Evolutionary conservation across 2,329 filamentous ascomycete species (phyloP), one percentile per base, ranked within the genome.

Genomic region (Calonectria naviculata): DNA sequence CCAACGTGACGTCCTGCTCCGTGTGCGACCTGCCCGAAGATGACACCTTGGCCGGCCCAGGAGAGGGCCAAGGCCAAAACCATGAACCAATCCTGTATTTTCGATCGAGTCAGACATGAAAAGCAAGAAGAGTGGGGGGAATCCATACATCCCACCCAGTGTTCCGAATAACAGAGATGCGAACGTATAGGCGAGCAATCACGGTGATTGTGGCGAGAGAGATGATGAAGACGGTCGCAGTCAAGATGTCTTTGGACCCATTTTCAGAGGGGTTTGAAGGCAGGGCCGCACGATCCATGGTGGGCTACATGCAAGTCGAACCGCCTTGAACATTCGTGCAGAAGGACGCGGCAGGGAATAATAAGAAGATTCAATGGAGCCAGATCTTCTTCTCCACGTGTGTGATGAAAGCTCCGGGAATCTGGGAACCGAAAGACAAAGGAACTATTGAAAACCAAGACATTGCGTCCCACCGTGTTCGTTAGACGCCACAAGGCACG

Each of bases 1-100:
- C 82, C 82, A 4, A 82, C 78, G 56, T 89, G 87, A 56, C 79
- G 80, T 7, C 87, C 87, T n/a, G 83, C 85, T 4, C 86, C 87
- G 52, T 85, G 79, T 1, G 78, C 66, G 4, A 87, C 83, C 58
- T 86, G 79, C 0, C 80, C 80, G 17, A 87, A 79, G 52, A 87
- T 78, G 28, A 87, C 58, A 2, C 78, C 82, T 66, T 84, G 81
- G 2, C 84, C 85, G 9, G 79, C 76, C 58, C 87, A 71, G 15
- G 83, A 83, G 5, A 83, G 68, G 10, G 68, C 64, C 73, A 82
- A 75, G 12, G 75, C 74, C 7, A 73, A 49, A 12, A 77, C 71
- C 78, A 82, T 82, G 67, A 82, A 76, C 19, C 67, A 73, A 61
- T 82, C 81, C 81, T 82, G 47, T 17, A 66, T 21, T 19, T 21